Evolutionary conservation across 108 stramenopile genomes (phyloP).

Genomic region (Discostella stelligeroides): DNA sequence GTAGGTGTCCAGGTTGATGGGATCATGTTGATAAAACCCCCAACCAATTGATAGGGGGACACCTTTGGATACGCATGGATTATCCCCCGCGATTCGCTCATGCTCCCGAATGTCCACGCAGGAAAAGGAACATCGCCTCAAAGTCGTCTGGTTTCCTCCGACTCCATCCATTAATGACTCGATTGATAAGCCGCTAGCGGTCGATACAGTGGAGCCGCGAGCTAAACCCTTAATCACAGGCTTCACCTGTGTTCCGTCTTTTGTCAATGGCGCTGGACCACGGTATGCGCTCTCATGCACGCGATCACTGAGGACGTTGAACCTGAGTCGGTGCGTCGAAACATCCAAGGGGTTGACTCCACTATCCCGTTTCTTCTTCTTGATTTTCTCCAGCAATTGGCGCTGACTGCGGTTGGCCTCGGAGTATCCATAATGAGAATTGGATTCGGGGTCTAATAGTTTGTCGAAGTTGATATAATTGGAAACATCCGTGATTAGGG

Average conservation of each 20-base stretch:
- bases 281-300: slow-evolving; percentile 20
- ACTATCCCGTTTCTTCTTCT: not conserved
- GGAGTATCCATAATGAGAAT: slow-evolving; percentile 32
- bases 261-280: slow-evolving; percentile 27
- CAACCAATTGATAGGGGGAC: slow-evolving; percentile 58
- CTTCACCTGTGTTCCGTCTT: slow-evolving; percentile 22
- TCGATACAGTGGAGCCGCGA: not conserved
- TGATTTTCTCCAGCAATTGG: slow-evolving; percentile 32
- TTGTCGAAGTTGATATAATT: slow-evolving; percentile 39
- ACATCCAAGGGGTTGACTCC: slow-evolving; percentile 20
- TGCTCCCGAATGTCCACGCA: slow-evolving; percentile 52
- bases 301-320: slow-evolving; percentile 9
- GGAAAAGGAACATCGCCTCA: slow-evolving; percentile 22
- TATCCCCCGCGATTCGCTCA: slow-evolving; percentile 54
- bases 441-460: slow-evolving; percentile 15
- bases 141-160: not conserved
- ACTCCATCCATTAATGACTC: not conserved
- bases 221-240: slow-evolving; percentile 19
- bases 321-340: slow-evolving; percentile 17
- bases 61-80: slow-evolving; percentile 50
- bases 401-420: slow-evolving; percentile 21
- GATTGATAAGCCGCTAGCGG: not conserved
- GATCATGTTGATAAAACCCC: slow-evolving; percentile 33
- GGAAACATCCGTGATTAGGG: slow-evolving; percentile 12
- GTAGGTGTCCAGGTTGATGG: slow-evolving; percentile 39